Evolutionary conservation across 805 yeast genomes (phyloP), one percentile per base, ranked within the genome.

Genomic region (Metschnikowia continentalis): DNA sequence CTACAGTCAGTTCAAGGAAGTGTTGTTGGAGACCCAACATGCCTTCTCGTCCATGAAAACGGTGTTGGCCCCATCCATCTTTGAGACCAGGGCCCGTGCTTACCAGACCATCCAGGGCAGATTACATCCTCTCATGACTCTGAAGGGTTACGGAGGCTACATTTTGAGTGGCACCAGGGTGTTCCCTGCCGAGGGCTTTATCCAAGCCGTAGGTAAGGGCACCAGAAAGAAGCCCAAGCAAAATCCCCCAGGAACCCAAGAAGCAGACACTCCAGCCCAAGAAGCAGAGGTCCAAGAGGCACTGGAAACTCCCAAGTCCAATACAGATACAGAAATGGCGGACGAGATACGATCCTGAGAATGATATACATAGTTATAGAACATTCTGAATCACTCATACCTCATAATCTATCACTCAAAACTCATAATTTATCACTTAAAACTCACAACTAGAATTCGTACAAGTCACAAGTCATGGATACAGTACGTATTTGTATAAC

Each of bases 61-160:
- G 42, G 80, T 88, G 8, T 72, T 94, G 58, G 92, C 94, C 0
- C 96, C 97, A 5, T 81, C 89, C 14, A 81, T 92, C 20, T 76
- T 80, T 54, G 97, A 91, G 66, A 81, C 95, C 0, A 77, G 88
- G 54, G 94, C 87, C 11, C 80, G 97, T 56, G 84, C 84, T 46
- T 91, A 86, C 65, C 99, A 94, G 72, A 90, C 97, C 3, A 82
- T 92, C 30, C 89, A 96, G 17, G 99, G 98, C 6, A 83, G 95
- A 64, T 74, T 92, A 61, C 99, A 94, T 67, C 99, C 99, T 0
- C 64, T 84, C 53, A 94, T 94, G 99, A 88, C 97, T 0, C 83
- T 86, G 77, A 79, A 89, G 61, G 90, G 96, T 6, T 91, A 86
- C 51, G 98, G 97, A 33, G 99, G 99, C 0, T 92, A 82, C 65